Percentiles rank a stretch among this genome's conserved stretches.
Conservation (phyloP, 2,329 filamentous ascomycete genomes). For the Penicillium sp. region DNA sequence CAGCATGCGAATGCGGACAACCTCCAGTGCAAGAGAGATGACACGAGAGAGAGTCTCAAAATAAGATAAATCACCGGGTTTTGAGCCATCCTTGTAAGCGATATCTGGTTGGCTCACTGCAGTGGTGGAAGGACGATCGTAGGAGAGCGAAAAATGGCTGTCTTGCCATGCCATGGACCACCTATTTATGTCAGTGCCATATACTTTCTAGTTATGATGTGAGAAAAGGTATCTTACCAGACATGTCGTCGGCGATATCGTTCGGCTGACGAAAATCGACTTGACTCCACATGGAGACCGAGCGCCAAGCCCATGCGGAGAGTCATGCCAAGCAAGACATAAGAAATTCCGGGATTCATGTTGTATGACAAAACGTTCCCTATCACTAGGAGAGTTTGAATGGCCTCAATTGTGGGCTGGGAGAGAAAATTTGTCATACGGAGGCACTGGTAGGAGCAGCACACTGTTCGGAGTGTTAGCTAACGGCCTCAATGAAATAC, state of each 20-base stretch:
- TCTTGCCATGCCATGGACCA: slow-evolving; percentile 67
- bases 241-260: slow-evolving; percentile 45
- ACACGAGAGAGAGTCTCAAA: slow-evolving; percentile 60
- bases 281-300: slow-evolving; percentile 59
- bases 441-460: slow-evolving; percentile 64
- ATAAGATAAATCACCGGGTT: slow-evolving; percentile 52
- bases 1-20: slow-evolving; percentile 57
- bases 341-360: slow-evolving; percentile 64
- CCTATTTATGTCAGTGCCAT: slow-evolving; percentile 29
- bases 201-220: not conserved
- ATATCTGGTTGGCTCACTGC: slow-evolving; percentile 55
- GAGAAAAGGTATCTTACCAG: slow-evolving; percentile 35
- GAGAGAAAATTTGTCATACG: slow-evolving; percentile 64
- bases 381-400: slow-evolving; percentile 61
- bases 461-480: slow-evolving; percentile 47
- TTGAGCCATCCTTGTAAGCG: slow-evolving; percentile 48
- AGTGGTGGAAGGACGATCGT: slow-evolving; percentile 57
- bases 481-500: not conserved
- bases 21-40: slow-evolving; percentile 54
- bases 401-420: slow-evolving; percentile 59
- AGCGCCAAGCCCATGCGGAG: slow-evolving; percentile 60
- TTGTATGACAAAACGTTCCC: slow-evolving; percentile 62
- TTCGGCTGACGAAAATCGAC: slow-evolving; percentile 52
- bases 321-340: slow-evolving; percentile 60
- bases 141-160: slow-evolving; percentile 62